Percentiles rank a stretch among this genome's conserved stretches.
phyloP scores from a whole-genome alignment of 176 grass and related monocot species.

The Eragrostis curvula region DNA sequence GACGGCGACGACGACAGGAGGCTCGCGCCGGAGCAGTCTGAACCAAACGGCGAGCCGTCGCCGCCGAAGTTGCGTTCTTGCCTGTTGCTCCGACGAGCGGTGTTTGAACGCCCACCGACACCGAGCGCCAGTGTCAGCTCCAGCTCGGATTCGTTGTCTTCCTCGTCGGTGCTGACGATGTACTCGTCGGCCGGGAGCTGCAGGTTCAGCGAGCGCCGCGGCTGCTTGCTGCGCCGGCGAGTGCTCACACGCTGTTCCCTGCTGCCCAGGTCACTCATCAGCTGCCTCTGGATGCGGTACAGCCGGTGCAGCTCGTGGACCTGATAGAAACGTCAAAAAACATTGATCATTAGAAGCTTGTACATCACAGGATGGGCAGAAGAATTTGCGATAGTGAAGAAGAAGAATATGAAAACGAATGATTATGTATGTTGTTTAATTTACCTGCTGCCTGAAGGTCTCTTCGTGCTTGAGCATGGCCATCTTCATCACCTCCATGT shows the following conservation, averaged over 20 bases:
- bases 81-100: constrained; percentile 12
- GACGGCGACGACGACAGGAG: constrained; percentile 51
- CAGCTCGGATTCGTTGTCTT: constrained; percentile 29
- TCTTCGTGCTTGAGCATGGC: constrained; percentile 90
- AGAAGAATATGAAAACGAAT: neutral
- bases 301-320: constrained; percentile 77
- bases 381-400: constrained; percentile 2
- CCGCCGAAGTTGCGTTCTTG: neutral
- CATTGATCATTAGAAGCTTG: neutral
- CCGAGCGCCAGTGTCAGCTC: constrained; percentile 66
- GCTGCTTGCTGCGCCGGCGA: constrained; percentile 49
- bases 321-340: neutral
- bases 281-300: constrained; percentile 80
- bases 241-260: constrained; percentile 17
- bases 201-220: constrained; percentile 58
- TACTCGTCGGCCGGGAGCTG: constrained; percentile 76
- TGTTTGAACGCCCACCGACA: constrained; percentile 35
- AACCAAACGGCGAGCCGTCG: constrained; percentile 37
- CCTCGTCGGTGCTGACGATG: constrained; percentile 58
- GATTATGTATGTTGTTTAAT: too few species aligned
- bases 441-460: constrained; percentile 79
- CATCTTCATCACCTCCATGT: constrained; percentile 89
- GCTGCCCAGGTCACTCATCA: constrained; percentile 64
- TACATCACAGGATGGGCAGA: neutral
- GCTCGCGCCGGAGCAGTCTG: constrained; percentile 60